Evolutionary conservation across 352 stramenopile species (phyloP).

Genomic region (Phytophthora pluvialis): DNA sequence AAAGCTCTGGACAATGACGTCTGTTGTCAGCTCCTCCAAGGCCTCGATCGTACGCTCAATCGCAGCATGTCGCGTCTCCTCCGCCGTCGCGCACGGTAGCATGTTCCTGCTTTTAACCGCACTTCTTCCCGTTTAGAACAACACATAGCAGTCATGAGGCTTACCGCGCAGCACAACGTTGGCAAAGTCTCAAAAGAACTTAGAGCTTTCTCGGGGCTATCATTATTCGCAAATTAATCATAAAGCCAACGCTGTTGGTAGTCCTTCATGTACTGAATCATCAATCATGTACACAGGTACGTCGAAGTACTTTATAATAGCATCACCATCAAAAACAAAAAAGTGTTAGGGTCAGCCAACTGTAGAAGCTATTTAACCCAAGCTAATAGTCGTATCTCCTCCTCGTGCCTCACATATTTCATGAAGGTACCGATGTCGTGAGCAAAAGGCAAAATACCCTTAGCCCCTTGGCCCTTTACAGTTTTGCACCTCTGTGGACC

Average conservation of each 20-base stretch:
- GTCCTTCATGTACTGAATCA: constrained; percentile 15
- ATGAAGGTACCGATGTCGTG: constrained; percentile 14
- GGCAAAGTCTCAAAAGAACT: constrained; percentile 6
- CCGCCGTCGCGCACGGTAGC: too few species aligned
- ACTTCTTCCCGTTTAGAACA: too few species aligned
- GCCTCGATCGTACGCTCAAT: too few species aligned
- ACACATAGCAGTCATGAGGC: too few species aligned
- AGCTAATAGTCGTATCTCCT: constrained; percentile 7
- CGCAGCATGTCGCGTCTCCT: too few species aligned
- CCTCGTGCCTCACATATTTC: constrained; percentile 15
- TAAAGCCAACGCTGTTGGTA: constrained; percentile 1
- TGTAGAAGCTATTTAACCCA: background rate
- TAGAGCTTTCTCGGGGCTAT: constrained; percentile 2
- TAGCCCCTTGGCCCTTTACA: constrained; percentile 7
- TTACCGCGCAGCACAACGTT: constrained; percentile 14
- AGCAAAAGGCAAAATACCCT: constrained; percentile 5
- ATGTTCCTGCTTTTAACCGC: too few species aligned
- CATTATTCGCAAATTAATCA: constrained; percentile 1
- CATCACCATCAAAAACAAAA: background rate
- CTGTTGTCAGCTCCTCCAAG: too few species aligned
- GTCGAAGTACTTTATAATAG: constrained; percentile 3
- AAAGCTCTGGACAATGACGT: too few species aligned
- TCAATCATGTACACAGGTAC: constrained; percentile 11
- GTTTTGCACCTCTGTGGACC: constrained; percentile 5
- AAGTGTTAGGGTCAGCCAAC: too few species aligned